These are phyloP conservation scores for Aspergillus persii DNA, from an alignment of 2,329 filamentous ascomycete species.

Conservation along the genomic window DNA sequence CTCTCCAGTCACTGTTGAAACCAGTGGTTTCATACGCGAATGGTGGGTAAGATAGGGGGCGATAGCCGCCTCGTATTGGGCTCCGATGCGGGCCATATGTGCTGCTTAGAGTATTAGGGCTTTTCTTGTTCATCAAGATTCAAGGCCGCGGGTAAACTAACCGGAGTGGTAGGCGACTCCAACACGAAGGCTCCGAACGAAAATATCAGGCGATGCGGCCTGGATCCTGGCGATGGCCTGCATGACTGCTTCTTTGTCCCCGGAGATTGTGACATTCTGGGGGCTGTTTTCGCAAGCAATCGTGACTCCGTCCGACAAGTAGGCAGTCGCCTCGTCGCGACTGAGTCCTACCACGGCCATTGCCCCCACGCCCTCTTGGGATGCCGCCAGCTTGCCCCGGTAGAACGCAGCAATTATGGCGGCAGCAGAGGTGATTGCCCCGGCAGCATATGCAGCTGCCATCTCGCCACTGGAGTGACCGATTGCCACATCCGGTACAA, in stretches of 20 bases:
- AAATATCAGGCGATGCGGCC: neutral
- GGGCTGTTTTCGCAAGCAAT: slow-evolving; percentile 20
- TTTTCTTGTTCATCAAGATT: too few species aligned
- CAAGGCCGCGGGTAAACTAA: too few species aligned
- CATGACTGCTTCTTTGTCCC: slow-evolving; percentile 10
- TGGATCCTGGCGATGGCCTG: slow-evolving; percentile 5
- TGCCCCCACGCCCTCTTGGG: neutral
- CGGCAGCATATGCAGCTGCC: slow-evolving; percentile 28
- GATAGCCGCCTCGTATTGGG: too few species aligned
- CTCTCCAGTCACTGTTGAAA: neutral
- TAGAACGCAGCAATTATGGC: slow-evolving; percentile 24
- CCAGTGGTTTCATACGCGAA: neutral
- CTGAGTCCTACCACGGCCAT: slow-evolving; percentile 19
- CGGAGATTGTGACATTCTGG: slow-evolving; percentile 14
- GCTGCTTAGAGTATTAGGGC: too few species aligned
- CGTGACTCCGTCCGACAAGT: slow-evolving; percentile 2
- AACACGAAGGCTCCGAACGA: slow-evolving; percentile 9
- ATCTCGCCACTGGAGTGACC: slow-evolving; percentile 30
- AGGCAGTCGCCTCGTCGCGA: neutral
- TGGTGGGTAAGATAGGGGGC: too few species aligned
- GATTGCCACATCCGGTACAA: slow-evolving; percentile 19
- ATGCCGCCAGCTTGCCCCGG: slow-evolving; percentile 11
- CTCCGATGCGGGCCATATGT: too few species aligned
- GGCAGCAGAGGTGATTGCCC: slow-evolving; percentile 14
- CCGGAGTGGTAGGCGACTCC: slow-evolving; percentile 18